phyloP scores from a whole-genome alignment of 2,329 filamentous ascomycete genomes.

The Aspergillus brasiliensis region DNA sequence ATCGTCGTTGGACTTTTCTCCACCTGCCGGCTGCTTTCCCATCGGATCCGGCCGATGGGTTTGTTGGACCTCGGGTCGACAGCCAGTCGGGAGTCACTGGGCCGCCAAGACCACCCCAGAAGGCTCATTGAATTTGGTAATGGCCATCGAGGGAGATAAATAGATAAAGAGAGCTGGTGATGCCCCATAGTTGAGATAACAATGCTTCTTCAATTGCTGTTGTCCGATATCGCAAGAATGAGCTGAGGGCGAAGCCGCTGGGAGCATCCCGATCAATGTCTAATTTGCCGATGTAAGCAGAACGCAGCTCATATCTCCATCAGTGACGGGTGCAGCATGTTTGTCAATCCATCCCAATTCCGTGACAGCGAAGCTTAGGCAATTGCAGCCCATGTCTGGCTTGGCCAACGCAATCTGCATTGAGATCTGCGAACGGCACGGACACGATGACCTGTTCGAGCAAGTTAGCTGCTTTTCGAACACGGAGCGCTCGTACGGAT shows the following conservation, averaged over 20 bases:
- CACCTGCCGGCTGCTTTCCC: constrained; percentile 1
- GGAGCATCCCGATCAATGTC: background rate
- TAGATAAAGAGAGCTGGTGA: background rate
- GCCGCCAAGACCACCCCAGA: background rate
- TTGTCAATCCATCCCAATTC: no score
- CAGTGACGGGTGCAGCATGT: no score
- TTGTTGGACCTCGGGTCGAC: constrained; percentile 5
- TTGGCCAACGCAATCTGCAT: no score
- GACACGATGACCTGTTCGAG: no score
- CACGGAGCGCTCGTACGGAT: no score
- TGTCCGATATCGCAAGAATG: background rate
- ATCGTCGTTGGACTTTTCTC: constrained; percentile 3
- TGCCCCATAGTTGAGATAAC: background rate
- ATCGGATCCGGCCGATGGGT: constrained; percentile 8
- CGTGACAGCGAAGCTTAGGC: no score
- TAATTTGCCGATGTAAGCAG: background rate
- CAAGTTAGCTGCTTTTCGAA: no score
- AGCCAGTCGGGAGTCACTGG: background rate
- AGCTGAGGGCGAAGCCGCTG: background rate
- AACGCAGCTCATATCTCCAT: background rate
- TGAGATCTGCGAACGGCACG: no score
- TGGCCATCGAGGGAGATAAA: background rate
- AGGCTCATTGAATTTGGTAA: background rate
- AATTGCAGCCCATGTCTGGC: no score
- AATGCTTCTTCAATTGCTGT: background rate